Evolutionary conservation across 164 flowering plant genomes (phyloP).

Genomic region (Akebia trifoliata): DNA sequence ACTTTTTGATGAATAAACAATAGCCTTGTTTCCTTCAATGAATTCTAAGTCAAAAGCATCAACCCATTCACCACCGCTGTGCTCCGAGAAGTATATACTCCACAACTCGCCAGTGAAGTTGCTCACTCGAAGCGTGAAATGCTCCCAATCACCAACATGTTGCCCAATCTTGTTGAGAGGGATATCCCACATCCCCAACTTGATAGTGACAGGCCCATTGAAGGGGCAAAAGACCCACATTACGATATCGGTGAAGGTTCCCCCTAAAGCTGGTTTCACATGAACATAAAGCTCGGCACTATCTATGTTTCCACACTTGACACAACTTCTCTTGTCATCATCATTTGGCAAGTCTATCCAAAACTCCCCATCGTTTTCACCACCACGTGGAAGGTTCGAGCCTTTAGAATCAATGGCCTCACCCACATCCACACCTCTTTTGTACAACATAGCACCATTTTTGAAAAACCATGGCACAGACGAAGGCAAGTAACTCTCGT

Average conservation of each 20-base stretch:
- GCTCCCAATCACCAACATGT: conserved; percentile 79
- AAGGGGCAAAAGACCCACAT: conserved; percentile 76
- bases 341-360: conserved; percentile 68
- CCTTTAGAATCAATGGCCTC: conserved; percentile 36
- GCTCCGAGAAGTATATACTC: conserved; percentile 60
- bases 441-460: conserved; percentile 62
- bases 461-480: conserved; percentile 85
- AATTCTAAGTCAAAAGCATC: conserved; percentile 52
- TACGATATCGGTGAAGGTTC: conserved; percentile 60
- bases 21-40: conserved; percentile 45
- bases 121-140: conserved; percentile 64
- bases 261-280: conserved; percentile 66
- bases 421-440: conserved; percentile 25
- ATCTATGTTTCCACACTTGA: too few relatives aligned
- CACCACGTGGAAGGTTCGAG: conserved; percentile 54
- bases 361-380: conserved; percentile 46
- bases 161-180: conserved; percentile 52
- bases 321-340: conserved; percentile 21
- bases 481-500: conserved; percentile 73
- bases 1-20: conserved; percentile 44
- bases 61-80: conserved; percentile 66
- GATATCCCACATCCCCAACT: too few relatives aligned
- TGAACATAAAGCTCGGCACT: conserved; percentile 58
- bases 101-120: conserved; percentile 68
- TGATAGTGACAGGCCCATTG: too few relatives aligned